Base-by-base conservation (phyloP, 139 green algal species). In the Tetraselmis chui region DNA sequence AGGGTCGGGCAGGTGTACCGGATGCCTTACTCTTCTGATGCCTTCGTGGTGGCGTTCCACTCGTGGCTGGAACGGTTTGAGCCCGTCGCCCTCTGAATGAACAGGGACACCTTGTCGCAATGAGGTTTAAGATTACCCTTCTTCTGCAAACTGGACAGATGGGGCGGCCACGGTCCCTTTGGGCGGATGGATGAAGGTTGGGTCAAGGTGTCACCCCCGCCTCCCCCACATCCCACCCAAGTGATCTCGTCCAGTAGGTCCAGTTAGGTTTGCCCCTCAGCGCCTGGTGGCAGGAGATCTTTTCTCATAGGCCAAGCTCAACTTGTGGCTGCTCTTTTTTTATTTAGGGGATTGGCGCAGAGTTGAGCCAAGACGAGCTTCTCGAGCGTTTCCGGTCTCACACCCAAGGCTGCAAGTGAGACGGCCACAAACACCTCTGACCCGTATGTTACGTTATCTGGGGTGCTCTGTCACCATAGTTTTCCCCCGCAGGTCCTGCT, bases 21-120 rank as follows among this genome's bases (percentile, higher is more conserved):
- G 81, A 86, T 91, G 84, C 86, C 88, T 0, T 82, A 82, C 0
- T 32, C 82, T 1, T 83, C 79, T 18, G 88, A 91, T 31, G 82
- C 85, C 23, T 90, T 87, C 31, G 88, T 91, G n/a, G 32, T 81
- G 1, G 86, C 84, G 26, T 90, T 90, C 79, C 81, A 84, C 26
- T 77, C 5, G 0, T 91, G 88, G 88, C 74, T 91, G 30, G 23
- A 77, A 28, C 78, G 32, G 0, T 67, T 76, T 32, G 86, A 78
- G 0, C 86, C 84, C 26, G 88, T 86, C 5, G 86, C 85, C 30
- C 87, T 86, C 28, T 90, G n/a, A n/a, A n/a, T n/a, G n/a, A n/a
- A n/a, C n/a, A n/a, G n/a, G n/a, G n/a, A n/a, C n/a, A n/a, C n/a
- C n/a, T n/a, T n/a, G n/a, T n/a, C n/a, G n/a, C n/a, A 22, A 23